Evolutionary conservation across 306 rosid species (phyloP).

Genomic region (Biancaea sappan): DNA sequence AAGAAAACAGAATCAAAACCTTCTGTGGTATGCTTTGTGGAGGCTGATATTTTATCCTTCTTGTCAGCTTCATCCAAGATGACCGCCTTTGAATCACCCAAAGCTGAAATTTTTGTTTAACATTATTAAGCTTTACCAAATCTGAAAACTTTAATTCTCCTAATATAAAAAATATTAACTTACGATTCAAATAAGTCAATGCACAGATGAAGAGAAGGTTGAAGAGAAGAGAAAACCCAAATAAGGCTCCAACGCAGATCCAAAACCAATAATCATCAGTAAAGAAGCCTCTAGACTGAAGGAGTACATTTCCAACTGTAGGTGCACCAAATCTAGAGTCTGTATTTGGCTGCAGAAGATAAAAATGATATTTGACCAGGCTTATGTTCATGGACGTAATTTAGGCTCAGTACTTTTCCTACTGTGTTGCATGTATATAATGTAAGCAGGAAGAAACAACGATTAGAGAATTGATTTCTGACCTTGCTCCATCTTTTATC

Average conservation of each 20-base stretch:
- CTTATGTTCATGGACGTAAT: neutral
- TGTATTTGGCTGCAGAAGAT: slow-evolving; percentile 51
- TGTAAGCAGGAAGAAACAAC: slow-evolving; percentile 5
- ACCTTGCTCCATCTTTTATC: slow-evolving; percentile 80
- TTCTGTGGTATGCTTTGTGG: neutral
- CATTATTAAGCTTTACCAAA: neutral
- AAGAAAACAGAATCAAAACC: slow-evolving; percentile 19
- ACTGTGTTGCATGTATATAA: neutral
- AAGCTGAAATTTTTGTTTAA: slow-evolving; percentile 48
- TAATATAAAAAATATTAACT: slow-evolving; percentile 32
- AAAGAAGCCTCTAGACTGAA: slow-evolving; percentile 54
- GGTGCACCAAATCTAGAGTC: slow-evolving; percentile 41
- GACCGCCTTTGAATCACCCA: slow-evolving; percentile 48
- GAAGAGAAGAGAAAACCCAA: slow-evolving; percentile 62
- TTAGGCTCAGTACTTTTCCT: neutral
- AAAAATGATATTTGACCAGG: neutral
- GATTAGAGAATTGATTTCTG: slow-evolving; percentile 27
- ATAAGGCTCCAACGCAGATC: slow-evolving; percentile 64
- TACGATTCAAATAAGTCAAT: slow-evolving; percentile 62
- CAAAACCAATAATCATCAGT: slow-evolving; percentile 65
- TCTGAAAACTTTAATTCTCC: neutral
- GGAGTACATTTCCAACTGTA: slow-evolving; percentile 67
- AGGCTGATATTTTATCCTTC: slow-evolving; percentile 7
- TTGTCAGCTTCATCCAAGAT: slow-evolving; percentile 31
- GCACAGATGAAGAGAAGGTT: slow-evolving; percentile 58